Percentiles rank a stretch among this genome's conserved stretches.
These are phyloP conservation scores for Aspergillus hortae DNA, from an alignment of 2,329 filamentous ascomycete genomes.

Conservation along the genomic window DNA sequence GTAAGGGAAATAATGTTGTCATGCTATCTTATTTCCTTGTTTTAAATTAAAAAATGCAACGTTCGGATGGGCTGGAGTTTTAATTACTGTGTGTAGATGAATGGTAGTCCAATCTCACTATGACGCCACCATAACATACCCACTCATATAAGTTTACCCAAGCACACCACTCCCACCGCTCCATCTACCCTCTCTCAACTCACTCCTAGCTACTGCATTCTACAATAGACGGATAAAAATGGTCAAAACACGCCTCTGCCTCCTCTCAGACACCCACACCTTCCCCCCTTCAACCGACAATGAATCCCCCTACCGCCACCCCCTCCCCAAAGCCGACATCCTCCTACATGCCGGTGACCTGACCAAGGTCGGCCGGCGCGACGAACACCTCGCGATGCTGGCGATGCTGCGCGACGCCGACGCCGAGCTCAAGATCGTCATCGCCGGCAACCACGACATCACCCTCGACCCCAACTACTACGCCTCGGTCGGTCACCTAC, in stretches of 20 bases:
- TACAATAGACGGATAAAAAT: conserved; percentile 6
- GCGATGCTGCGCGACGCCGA: conserved; percentile 47
- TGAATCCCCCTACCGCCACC: conserved; percentile 33
- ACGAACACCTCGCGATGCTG: conserved; percentile 48
- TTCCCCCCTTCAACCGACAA: conserved; percentile 17
- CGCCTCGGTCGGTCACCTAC: conserved; percentile 20
- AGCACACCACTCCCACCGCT: too few relatives aligned
- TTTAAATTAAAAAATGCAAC: conserved; percentile 2
- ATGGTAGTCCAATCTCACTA: conserved; percentile 27
- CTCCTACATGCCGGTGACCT: conserved; percentile 59
- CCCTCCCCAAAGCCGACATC: conserved; percentile 51
- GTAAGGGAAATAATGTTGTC: conserved; percentile 56
- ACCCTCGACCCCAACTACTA: conserved; percentile 54
- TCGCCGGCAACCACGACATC: conserved; percentile 62
- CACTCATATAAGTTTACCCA: not conserved
- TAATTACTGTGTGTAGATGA: conserved; percentile 12
- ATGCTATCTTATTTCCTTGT: not conserved
- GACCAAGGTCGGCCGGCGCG: conserved; percentile 48
- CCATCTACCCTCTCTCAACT: not conserved
- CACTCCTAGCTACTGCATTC: not conserved
- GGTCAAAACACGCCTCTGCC: conserved; percentile 40
- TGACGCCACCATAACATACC: not conserved
- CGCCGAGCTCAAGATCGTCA: conserved; percentile 58
- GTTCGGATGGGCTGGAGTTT: not conserved
- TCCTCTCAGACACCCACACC: conserved; percentile 44